Conservation (phyloP, 1,284 basidiomycete species). For the Leccinum angustisporum region DNA sequence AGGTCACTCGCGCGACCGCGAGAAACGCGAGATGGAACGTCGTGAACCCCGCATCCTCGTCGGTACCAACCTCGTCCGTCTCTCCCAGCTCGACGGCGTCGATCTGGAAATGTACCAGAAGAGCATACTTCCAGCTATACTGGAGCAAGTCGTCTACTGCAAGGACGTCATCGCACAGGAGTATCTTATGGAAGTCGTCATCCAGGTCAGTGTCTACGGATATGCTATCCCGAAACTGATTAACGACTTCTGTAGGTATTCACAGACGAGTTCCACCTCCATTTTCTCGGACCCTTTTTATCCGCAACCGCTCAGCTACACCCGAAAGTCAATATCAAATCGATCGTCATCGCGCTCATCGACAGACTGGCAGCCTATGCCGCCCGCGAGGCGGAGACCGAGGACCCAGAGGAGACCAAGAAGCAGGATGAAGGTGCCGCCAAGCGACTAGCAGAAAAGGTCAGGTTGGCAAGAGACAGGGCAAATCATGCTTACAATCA, state of each 20-base stretch:
- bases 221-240: not conserved
- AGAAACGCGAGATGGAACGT: too few species aligned
- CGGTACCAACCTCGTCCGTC: too few species aligned
- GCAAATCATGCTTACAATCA: constrained; percentile 44
- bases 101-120: constrained; percentile 71
- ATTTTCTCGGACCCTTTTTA: too few species aligned
- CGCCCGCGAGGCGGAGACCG: too few species aligned
- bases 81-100: too few species aligned
- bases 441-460: constrained; percentile 59
- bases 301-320: too few species aligned
- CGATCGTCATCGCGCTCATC: too few species aligned
- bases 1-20: too few species aligned
- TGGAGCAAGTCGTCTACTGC: constrained; percentile 95
- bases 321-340: too few species aligned
- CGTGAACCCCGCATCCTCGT: too few species aligned
- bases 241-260: constrained; percentile 62
- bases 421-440: constrained; percentile 89
- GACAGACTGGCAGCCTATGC: too few species aligned
- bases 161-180: constrained; percentile 98
- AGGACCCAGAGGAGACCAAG: constrained; percentile 45
- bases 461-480: constrained; percentile 59
- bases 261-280: constrained; percentile 86
- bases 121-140: constrained; percentile 82
- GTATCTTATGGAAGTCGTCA: constrained; percentile 97
- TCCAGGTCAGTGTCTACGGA: constrained; percentile 61